Base-by-base conservation (phyloP, 78 protist species). In the Salpingoeca rosetta region DNA sequence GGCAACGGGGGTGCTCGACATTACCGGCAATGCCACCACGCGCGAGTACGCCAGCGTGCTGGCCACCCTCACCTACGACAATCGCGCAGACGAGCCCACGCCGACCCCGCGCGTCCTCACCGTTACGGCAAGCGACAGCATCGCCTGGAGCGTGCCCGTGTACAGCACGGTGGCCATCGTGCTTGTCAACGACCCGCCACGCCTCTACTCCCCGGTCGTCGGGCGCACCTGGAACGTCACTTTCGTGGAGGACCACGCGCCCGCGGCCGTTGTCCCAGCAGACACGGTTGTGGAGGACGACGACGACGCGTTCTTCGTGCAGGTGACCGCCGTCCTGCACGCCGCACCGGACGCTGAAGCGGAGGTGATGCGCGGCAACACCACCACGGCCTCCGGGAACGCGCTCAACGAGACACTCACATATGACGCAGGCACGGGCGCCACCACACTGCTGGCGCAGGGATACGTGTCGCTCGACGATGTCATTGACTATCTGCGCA, bases 171-270 rank as follows among this genome's bases (percentile, higher is more conserved):
- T 76, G 39, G 43, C 22, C 22, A 76, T 76, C 37, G 80, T 76
- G 38, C 42, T 76, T 12, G 80, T 76, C 80, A 76, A 76, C 80
- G 80, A 76, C 80, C 42, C 80, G 22, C 80, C 80, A n/a, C n/a
- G n/a, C n/a, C n/a, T n/a, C n/a, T n/a, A n/a, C n/a, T n/a, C n/a
- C n/a, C n/a, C n/a, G n/a, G n/a, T n/a, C n/a, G n/a, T n/a, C n/a
- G n/a, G n/a, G n/a, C n/a, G n/a, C n/a, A n/a, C n/a, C 38, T 1
- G 22, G 43, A 36, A 76, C 42, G 1, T 37, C 22, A 37, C 27
- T 26, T 10, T 41, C 40, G 38, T 41, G 17, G 38, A 76, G 25
- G 42, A 35, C 42, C 80, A 3, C 25, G 11, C 12, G 17, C 80
- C 42, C n/a, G 27, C 38, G 22, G 7, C 7, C 22, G 39, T 3